Conservation (phyloP, 2,329 filamentous ascomycete species). For the Ceratocystis colombiana region DNA sequence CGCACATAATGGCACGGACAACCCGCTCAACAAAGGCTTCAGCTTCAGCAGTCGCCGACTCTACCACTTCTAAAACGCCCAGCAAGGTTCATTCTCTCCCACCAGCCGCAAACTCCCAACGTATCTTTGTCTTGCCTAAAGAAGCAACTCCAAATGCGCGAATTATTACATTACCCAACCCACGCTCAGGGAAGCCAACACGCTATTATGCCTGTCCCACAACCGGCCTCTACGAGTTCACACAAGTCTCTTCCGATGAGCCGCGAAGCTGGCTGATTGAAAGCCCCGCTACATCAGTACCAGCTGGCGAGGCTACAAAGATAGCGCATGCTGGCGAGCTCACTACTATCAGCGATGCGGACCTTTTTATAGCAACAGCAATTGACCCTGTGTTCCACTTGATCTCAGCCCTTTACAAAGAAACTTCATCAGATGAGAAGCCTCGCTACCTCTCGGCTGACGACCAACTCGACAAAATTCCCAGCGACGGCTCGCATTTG, state of each 20-base stretch:
- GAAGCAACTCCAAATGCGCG: slow-evolving; percentile 44
- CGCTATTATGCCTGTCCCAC: slow-evolving; percentile 54
- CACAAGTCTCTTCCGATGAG: slow-evolving; percentile 44
- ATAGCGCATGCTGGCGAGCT: neutral
- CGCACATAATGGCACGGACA: slow-evolving; percentile 40
- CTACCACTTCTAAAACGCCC: slow-evolving; percentile 32
- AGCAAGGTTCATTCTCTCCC: slow-evolving; percentile 35
- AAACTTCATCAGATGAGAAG: slow-evolving; percentile 40
- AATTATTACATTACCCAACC: slow-evolving; percentile 51
- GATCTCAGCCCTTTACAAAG: slow-evolving; percentile 54
- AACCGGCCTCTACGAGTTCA: slow-evolving; percentile 56
- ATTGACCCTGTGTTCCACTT: slow-evolving; percentile 79
- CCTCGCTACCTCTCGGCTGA: slow-evolving; percentile 59
- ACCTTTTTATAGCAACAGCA: slow-evolving; percentile 73
- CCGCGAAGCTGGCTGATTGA: slow-evolving; percentile 52
- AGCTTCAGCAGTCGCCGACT: slow-evolving; percentile 28
- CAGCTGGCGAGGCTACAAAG: neutral
- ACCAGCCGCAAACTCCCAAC: slow-evolving; percentile 38
- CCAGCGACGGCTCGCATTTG: slow-evolving; percentile 47
- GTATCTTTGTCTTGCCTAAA: slow-evolving; percentile 53
- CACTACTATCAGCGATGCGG: slow-evolving; percentile 39
- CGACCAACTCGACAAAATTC: slow-evolving; percentile 59
- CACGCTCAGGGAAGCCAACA: slow-evolving; percentile 44
- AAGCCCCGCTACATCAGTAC: slow-evolving; percentile 24
- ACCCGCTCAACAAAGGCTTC: slow-evolving; percentile 36